These are phyloP conservation scores for Dioscorea alata DNA, from an alignment of 106 monocot species.

Conservation along the genomic window DNA sequence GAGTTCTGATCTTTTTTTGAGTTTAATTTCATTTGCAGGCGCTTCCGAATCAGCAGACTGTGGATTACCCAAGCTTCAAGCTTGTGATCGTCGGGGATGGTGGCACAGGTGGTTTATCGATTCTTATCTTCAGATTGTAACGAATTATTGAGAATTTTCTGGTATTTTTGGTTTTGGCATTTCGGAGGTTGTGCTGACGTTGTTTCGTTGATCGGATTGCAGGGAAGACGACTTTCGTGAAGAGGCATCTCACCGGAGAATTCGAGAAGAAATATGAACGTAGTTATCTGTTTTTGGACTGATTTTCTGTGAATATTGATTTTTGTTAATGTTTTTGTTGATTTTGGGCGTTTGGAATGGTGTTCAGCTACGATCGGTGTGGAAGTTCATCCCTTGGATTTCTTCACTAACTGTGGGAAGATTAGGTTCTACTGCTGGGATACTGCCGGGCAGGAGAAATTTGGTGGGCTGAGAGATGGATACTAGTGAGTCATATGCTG, in stretches of 20 bases:
- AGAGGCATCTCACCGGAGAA: not conserved
- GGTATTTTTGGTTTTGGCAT: too few relatives aligned
- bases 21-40: not conserved
- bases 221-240: constrained; percentile 1
- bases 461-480: constrained; percentile 5
- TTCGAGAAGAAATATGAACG: constrained; percentile 2
- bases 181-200: too few relatives aligned
- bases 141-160: too few relatives aligned
- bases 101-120: not conserved
- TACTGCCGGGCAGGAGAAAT: constrained; percentile 29
- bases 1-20: too few relatives aligned
- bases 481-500: not conserved
- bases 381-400: constrained; percentile 18
- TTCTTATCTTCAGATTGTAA: too few relatives aligned
- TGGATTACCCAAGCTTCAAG: not conserved
- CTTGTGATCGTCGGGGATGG: constrained; percentile 1
- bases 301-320: not conserved
- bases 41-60: not conserved
- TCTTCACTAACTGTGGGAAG: constrained; percentile 35
- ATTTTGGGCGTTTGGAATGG: not conserved
- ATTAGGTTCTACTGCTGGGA: constrained; percentile 41
- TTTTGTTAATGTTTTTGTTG: not conserved
- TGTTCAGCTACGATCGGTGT: constrained; percentile 11
- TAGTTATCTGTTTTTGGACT: not conserved
- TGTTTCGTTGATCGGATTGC: not conserved